Base-by-base conservation (phyloP, 31 red algal genomes). In the Odonthalia washingtoniensis region DNA sequence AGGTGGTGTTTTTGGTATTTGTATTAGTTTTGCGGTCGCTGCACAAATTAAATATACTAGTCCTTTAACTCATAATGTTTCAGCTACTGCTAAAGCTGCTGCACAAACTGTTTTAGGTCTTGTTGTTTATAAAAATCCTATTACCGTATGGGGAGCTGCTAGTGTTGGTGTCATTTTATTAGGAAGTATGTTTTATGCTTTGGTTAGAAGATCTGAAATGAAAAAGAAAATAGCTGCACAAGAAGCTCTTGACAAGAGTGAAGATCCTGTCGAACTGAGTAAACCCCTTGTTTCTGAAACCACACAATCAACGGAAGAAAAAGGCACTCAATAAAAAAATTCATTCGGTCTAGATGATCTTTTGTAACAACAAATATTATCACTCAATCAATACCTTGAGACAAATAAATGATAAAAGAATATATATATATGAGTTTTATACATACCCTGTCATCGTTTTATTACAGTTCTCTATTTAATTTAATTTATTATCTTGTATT, bases 1-100 rank as follows among this genome's bases (percentile, higher is more conserved):
- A 27, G 92, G 90, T 34, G 97, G 97, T 60, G 62, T 92, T n/a
- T 86, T 99, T 68, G 94, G 97, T 26, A 89, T 99, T 63, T 91
- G 87, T 63, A 99, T 99, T 46, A 91, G 86, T 65, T 96, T 99
- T 70, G 97, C 94, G 12, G 89, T 93, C 24, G 97, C 94, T 32
- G 82, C 91, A 0, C 97, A 99, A 81, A 99, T 99, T 88, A 99
- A 99, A 66, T 96, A 87, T 79, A 99, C 97, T 18, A 94, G 91
- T 72, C 97, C 97, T 32, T 89, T 99, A 65, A 94, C 94, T 5
- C 97, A 99, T 74, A 99, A 99, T 72, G 92, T 99, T 31, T 99
- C 97, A 16, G 93, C 90, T 26, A 99, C 97, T 35, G 97, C 97
- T 36, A 99, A 99, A 83, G 97, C 97, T 4, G 97, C 97, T 40